Percentiles rank a stretch among this genome's conserved stretches.
Evolutionary conservation across 768 basidiomycete species (phyloP).

Genomic region (Boletus tylopilopsis): DNA sequence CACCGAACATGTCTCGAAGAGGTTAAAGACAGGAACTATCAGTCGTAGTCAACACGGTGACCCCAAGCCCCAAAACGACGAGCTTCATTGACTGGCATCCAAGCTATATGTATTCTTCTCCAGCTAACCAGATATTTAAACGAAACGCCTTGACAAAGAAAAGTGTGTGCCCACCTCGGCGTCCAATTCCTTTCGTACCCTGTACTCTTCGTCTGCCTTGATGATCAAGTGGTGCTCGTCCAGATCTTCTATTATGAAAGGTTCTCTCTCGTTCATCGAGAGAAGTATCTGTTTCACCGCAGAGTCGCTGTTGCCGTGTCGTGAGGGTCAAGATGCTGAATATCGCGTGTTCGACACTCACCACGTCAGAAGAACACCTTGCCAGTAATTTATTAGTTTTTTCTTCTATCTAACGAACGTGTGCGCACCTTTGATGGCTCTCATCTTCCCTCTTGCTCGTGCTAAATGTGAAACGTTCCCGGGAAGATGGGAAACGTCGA

Average conservation of each 20-base stretch:
- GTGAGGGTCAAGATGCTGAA: not conserved
- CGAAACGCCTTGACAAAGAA: not conserved
- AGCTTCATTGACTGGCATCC: constrained; percentile 34
- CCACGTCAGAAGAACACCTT: constrained; percentile 70
- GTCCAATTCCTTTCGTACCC: constrained; percentile 69
- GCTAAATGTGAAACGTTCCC: not conserved
- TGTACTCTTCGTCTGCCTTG: constrained; percentile 76
- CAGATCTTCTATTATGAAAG: constrained; percentile 83
- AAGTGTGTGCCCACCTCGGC: constrained; percentile 48
- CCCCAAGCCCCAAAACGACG: too few species aligned
- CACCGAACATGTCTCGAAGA: too few species aligned
- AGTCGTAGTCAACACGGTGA: too few species aligned
- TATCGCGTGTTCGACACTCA: constrained; percentile 26
- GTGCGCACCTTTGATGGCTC: constrained; percentile 57
- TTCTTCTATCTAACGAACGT: constrained; percentile 1
- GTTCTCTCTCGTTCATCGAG: constrained; percentile 73
- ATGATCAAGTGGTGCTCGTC: constrained; percentile 83
- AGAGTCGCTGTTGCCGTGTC: constrained; percentile 54
- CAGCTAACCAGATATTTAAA: constrained; percentile 39
- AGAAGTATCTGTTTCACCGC: constrained; percentile 88
- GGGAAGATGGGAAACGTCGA: too few species aligned
- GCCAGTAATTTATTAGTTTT: constrained; percentile 3
- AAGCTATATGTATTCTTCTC: constrained; percentile 86
- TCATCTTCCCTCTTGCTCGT: constrained; percentile 37
- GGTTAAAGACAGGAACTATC: too few species aligned